Evolutionary conservation across 2,329 filamentous ascomycete genomes (phyloP), one percentile per base, ranked within the genome.

Genomic region (Talaromyces sp.): DNA sequence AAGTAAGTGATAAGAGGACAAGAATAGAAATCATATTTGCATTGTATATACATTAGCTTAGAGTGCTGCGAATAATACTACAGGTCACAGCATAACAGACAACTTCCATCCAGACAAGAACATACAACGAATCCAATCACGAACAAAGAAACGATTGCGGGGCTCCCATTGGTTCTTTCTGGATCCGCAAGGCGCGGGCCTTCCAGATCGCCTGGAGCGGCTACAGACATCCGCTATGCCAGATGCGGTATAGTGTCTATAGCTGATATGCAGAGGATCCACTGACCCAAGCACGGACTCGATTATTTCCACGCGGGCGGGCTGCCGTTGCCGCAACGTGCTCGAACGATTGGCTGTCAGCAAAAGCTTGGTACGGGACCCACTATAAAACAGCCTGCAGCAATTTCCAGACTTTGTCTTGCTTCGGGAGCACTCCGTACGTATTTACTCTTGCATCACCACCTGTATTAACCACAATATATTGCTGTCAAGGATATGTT

Each of bases 281-380:
- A 59, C 43, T 19, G n/a, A n/a, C 17, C 40, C 19, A 52, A 51
- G 53, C 48, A 22, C 39, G 51, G 53, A 53, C 48, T 43, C 56
- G 53, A 59, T 56, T 59, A 60, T 63, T 56, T 59, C 59, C 57
- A 52, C 45, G 57, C 53, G 52, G 56, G 19, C 21, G 41, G 53
- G 31, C 31, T 17, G 37, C 31, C 13, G 11, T 53, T 36, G 31
- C 22, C 37, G 37, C 61, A 65, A 65, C 64, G 64, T 66, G 64
- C 60, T 50, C 46, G 59, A 63, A 63, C 60, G 62, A 62, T 60
- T 64, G 64, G 64, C 61, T 64, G 51, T 43, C 17, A 52, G 56
- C 25, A 31, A 63, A 63, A 57, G 58, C 56, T 63, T 61, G 43
- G 43, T 48, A 54, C 39, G 17, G 52, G 28, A 45, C 52, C 28